Evolutionary conservation across 768 basidiomycete genomes (phyloP), one percentile per base, ranked within the genome.

Genomic region (Hygrophoropsis aurantiaca): DNA sequence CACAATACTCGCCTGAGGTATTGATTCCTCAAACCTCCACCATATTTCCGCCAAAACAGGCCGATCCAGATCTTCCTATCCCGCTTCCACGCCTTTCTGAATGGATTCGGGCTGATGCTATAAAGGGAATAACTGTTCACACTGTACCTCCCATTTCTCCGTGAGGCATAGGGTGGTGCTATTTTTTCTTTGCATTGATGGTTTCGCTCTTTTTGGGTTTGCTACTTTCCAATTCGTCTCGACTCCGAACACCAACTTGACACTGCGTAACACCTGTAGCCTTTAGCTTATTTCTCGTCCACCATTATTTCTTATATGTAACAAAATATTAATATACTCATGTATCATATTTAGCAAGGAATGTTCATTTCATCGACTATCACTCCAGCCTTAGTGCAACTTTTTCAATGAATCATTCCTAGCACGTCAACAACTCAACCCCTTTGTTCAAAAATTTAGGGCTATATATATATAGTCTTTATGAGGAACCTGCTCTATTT

Each of bases 11-110:
- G 27, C 49, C 18, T 43, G 55, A 47, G 57, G 47, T 45, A 3
- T 44, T 45, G 47, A 52, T 47, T 11, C 53, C 55, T 13, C 47
- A 25, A 4, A 52, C 57, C 8, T 46, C 52, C 1, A 51, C 52
- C 1, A 50, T 65, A 16, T 79, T 81, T 61, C 74, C 77, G 18
- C 64, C 61, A 40, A 60, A 55, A 39, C 65, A 74, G 27, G 57
- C 61, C 5, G 65, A 85, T 54, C 68, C 77, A 36, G 77, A 86
- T 60, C 55, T 73, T 50, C 82, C 83, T 5, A 78, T 85, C 41
- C 78, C 80, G 8, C 70, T 74, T 48, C 75, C 80, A 23, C 65
- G 64, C 33, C 59, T 69, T 32, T 79, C 77, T 4, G 65, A 80
- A 54, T 82, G 82, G 81, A 63, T 81, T 25, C 68, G 69, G 15